A percentile compares a stretch with the other conserved stretches of the same genome.
Evolutionary conservation across 2,329 filamentous ascomycete species (phyloP).

Genomic region (Colletotrichum chlorophyti): DNA sequence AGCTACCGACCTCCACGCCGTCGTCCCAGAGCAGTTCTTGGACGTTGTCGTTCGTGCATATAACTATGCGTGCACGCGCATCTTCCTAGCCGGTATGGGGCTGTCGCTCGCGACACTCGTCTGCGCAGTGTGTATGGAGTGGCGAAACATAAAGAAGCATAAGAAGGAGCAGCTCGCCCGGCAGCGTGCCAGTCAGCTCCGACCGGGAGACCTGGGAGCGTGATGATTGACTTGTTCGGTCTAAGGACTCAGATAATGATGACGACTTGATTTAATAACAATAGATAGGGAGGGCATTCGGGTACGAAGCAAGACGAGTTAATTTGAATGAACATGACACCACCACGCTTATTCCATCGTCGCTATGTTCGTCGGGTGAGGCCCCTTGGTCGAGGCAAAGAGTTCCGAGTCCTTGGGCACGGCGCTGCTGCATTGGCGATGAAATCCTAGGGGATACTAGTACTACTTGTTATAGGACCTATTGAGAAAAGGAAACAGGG

Average conservation of each 20-base stretch:
- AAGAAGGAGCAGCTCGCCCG: conserved; percentile 21
- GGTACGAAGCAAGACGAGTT: no score
- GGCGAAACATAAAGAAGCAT: conserved; percentile 70
- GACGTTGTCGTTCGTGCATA: conserved; percentile 66
- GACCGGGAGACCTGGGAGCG: conserved; percentile 2
- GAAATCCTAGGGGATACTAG: no score
- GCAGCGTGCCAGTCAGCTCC: conserved; percentile 4
- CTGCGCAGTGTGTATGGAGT: conserved; percentile 66
- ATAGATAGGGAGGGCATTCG: no score
- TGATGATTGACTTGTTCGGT: no score
- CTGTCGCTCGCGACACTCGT: conserved; percentile 62
- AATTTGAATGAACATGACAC: no score
- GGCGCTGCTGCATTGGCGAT: no score
- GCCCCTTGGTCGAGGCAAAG: no score
- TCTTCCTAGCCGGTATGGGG: conserved; percentile 68
- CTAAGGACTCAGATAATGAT: neutral
- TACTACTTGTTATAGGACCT: no score
- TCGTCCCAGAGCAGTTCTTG: conserved; percentile 58
- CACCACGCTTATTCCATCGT: no score
- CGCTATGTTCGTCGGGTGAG: no score
- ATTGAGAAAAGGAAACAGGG: neutral
- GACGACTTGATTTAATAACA: neutral
- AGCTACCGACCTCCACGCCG: conserved; percentile 65
- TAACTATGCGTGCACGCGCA: conserved; percentile 66
- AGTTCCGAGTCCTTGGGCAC: no score